phyloP scores from a whole-genome alignment of 179 eudicot genomes.

The Sideroxylon spinosum region DNA sequence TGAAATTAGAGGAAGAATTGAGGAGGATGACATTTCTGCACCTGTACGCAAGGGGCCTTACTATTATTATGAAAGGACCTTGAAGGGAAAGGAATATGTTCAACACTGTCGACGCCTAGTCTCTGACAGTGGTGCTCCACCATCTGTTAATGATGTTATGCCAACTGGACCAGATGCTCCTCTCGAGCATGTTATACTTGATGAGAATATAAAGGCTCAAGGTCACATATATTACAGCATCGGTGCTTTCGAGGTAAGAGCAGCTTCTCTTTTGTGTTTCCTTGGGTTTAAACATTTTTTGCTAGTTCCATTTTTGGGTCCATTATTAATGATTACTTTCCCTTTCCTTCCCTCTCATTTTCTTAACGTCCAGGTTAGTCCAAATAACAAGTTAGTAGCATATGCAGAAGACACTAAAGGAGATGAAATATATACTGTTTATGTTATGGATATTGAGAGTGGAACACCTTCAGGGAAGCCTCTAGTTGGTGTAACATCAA shows the following conservation, averaged over 20 bases:
- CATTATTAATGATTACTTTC: neutral
- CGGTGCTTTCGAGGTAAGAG: slow-evolving; percentile 54
- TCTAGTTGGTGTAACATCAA: slow-evolving; percentile 52
- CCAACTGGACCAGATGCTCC: slow-evolving; percentile 76
- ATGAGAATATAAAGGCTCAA: slow-evolving; percentile 73
- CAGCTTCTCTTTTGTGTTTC: slow-evolving; percentile 8
- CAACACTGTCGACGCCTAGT: slow-evolving; percentile 68
- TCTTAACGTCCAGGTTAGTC: slow-evolving; percentile 56
- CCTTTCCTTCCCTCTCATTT: slow-evolving; percentile 1
- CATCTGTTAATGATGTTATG: slow-evolving; percentile 72
- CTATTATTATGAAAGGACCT: slow-evolving; percentile 68
- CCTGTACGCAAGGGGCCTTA: slow-evolving; percentile 69
- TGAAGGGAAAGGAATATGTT: slow-evolving; percentile 83
- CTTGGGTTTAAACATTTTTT: slow-evolving; percentile 7
- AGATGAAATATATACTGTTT: slow-evolving; percentile 68
- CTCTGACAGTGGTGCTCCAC: slow-evolving; percentile 28
- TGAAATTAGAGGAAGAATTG: slow-evolving; percentile 76
- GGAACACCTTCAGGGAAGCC: slow-evolving; percentile 57
- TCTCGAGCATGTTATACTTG: slow-evolving; percentile 73
- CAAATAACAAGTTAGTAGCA: slow-evolving; percentile 73
- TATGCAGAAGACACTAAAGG: slow-evolving; percentile 96
- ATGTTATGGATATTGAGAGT: slow-evolving; percentile 66
- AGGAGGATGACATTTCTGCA: slow-evolving; percentile 82
- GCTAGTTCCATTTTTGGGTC: neutral
- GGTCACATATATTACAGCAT: slow-evolving; percentile 54